A percentile compares a stretch with the other conserved stretches of the same genome.
phyloP scores from a whole-genome alignment of 306 rosid species.

The Aeschynomene evenia region DNA sequence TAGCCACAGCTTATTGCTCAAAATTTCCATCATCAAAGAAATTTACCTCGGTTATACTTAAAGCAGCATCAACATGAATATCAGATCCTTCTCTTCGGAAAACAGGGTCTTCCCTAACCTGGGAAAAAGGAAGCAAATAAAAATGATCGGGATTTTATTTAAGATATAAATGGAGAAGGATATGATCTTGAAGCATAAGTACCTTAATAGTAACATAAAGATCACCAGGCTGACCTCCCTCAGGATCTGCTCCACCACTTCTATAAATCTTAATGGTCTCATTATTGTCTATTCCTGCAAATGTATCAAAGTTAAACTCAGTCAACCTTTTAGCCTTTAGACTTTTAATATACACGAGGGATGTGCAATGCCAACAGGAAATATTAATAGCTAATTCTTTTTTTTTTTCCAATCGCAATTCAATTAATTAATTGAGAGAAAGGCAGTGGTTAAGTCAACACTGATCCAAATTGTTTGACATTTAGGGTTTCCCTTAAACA shows the following conservation, averaged over 20 bases:
- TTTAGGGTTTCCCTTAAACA: conserved; percentile 7
- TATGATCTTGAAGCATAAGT: not conserved
- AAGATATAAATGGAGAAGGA: not conserved
- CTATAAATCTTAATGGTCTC: conserved; percentile 64
- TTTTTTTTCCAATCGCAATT: not conserved
- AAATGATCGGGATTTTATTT: not conserved
- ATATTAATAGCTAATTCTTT: not conserved
- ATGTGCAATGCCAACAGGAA: not conserved
- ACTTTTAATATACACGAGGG: not conserved
- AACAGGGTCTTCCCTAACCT: conserved; percentile 95
- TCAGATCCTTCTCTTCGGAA: conserved; percentile 88
- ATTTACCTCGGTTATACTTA: conserved; percentile 84
- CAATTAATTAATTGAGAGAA: not conserved
- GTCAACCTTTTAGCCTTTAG: not conserved
- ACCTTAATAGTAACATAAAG: conserved; percentile 79
- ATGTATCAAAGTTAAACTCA: conserved; percentile 18
- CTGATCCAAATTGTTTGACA: conserved; percentile 15
- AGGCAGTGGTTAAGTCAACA: not conserved
- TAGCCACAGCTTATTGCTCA: conserved; percentile 12
- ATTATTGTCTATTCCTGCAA: conserved; percentile 76
- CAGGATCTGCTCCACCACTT: conserved; percentile 94
- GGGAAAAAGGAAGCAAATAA: not conserved
- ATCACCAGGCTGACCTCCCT: conserved; percentile 82
- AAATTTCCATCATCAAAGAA: not conserved
- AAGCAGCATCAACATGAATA: conserved; percentile 81